Percentiles rank a stretch among this genome's conserved stretches.
phyloP scores from a whole-genome alignment of 2,329 filamentous ascomycete genomes.

The Monosporascus sp. region DNA sequence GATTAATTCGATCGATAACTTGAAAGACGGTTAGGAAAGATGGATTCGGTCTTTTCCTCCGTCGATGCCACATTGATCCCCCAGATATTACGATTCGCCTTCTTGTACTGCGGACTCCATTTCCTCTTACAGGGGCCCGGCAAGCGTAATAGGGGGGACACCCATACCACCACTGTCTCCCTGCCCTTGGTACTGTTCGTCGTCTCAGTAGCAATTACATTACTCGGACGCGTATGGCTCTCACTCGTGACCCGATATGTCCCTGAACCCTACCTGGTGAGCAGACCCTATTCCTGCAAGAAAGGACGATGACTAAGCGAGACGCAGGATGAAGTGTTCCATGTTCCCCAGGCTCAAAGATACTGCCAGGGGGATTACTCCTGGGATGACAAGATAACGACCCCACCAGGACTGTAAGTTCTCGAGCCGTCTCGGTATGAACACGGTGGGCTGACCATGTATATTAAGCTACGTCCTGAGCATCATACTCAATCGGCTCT shows the following conservation, averaged over 20 bases:
- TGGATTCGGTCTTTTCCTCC: conserved; percentile 5
- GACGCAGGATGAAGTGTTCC: conserved; percentile 76
- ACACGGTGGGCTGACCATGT: conserved; percentile 11
- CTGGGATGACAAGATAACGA: conserved; percentile 98
- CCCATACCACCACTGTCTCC: neutral
- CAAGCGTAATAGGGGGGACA: neutral
- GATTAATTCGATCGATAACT: no score
- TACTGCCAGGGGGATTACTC: conserved; percentile 71
- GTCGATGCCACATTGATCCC: conserved; percentile 8
- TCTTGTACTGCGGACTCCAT: conserved; percentile 4
- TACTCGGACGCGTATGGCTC: conserved; percentile 33
- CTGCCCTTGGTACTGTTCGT: neutral
- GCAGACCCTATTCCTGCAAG: neutral
- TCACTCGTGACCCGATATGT: conserved; percentile 33
- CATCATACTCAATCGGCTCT: conserved; percentile 30
- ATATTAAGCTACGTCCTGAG: conserved; percentile 33
- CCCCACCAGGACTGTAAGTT: conserved; percentile 76
- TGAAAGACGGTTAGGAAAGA: neutral
- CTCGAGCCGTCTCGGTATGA: conserved; percentile 10
- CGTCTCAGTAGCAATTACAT: neutral
- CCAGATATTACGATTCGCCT: conserved; percentile 7
- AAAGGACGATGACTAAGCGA: neutral
- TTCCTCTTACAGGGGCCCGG: neutral
- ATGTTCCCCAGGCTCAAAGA: conserved; percentile 83
- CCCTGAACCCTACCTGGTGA: conserved; percentile 50